phyloP scores from a whole-genome alignment of 805 yeast species.

The Myxozyma neotropica region DNA sequence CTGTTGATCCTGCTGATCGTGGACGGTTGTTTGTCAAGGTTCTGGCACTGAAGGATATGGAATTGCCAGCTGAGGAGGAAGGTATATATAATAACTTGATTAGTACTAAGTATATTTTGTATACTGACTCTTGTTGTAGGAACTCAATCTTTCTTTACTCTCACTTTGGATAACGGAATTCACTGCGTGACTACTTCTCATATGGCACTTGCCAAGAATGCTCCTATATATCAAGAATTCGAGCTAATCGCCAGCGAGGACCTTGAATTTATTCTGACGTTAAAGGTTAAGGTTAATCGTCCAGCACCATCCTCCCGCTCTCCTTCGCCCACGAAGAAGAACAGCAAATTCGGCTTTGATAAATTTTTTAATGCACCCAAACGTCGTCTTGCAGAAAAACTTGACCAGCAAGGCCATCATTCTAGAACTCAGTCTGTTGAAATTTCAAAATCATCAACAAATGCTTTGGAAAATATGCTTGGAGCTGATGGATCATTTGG shows the following conservation, averaged over 20 bases:
- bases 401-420: not conserved
- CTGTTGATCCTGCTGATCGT: slow-evolving; percentile 44
- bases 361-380: slow-evolving; percentile 26
- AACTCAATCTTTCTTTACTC: slow-evolving; percentile 49
- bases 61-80: slow-evolving; percentile 44
- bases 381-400: slow-evolving; percentile 35
- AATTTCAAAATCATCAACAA: not conserved
- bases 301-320: slow-evolving; percentile 39
- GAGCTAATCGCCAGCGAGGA: slow-evolving; percentile 62
- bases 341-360: slow-evolving; percentile 20
- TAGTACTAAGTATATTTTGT: too few relatives aligned
- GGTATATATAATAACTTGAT: too few relatives aligned
- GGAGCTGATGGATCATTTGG: slow-evolving; percentile 92
- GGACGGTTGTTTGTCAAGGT: slow-evolving; percentile 52
- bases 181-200: slow-evolving; percentile 73
- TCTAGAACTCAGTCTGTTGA: not conserved
- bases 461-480: slow-evolving; percentile 57
- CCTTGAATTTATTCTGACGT: slow-evolving; percentile 62
- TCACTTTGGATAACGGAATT: slow-evolving; percentile 73
- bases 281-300: slow-evolving; percentile 60
- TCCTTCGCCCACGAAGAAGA: slow-evolving; percentile 25
- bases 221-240: slow-evolving; percentile 66
- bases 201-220: slow-evolving; percentile 40
- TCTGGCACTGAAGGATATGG: slow-evolving; percentile 51
- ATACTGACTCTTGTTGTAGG: slow-evolving; percentile 38